phyloP scores from a whole-genome alignment of 805 yeast genomes.

The Starmerella stigmatis region DNA sequence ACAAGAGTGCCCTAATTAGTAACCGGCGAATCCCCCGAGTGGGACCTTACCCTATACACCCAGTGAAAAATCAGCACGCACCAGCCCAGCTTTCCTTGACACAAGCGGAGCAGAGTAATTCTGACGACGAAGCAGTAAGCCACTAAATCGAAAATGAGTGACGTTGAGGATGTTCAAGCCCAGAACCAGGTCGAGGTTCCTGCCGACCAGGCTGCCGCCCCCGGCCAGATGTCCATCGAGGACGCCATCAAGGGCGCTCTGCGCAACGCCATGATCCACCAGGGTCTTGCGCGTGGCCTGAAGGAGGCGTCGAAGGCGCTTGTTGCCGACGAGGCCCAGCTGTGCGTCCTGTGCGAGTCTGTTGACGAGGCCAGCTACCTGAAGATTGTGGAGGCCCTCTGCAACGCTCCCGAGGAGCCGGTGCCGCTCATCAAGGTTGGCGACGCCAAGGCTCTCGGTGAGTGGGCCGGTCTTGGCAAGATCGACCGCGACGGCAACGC shows the following conservation, averaged over 20 bases:
- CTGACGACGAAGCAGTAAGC: constrained; percentile 27
- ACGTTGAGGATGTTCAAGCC: constrained; percentile 67
- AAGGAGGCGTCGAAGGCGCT: constrained; percentile 99
- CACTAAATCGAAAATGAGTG: constrained; percentile 46
- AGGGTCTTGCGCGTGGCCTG: constrained; percentile 99
- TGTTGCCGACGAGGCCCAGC: constrained; percentile 93
- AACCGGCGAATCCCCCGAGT: neutral
- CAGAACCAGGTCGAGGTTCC: constrained; percentile 56
- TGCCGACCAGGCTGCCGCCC: constrained; percentile 60
- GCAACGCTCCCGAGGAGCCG: constrained; percentile 94
- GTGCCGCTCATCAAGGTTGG: constrained; percentile 98
- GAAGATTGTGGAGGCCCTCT: constrained; percentile 97
- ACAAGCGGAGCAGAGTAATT: constrained; percentile 27
- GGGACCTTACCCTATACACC: neutral
- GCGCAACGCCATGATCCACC: constrained; percentile 91
- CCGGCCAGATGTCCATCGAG: constrained; percentile 89
- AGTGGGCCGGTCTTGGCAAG: constrained; percentile 99
- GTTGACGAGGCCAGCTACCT: constrained; percentile 95
- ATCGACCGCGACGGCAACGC: constrained; percentile 99
- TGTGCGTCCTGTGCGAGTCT: constrained; percentile 94
- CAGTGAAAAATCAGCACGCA: constrained; percentile 13
- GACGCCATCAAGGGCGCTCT: constrained; percentile 97
- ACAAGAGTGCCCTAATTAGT: neutral
- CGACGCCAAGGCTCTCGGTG: constrained; percentile 99
- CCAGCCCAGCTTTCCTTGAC: neutral